Evolutionary conservation across 176 grass and related monocot genomes (phyloP).

Genomic region (Carex pumila): DNA sequence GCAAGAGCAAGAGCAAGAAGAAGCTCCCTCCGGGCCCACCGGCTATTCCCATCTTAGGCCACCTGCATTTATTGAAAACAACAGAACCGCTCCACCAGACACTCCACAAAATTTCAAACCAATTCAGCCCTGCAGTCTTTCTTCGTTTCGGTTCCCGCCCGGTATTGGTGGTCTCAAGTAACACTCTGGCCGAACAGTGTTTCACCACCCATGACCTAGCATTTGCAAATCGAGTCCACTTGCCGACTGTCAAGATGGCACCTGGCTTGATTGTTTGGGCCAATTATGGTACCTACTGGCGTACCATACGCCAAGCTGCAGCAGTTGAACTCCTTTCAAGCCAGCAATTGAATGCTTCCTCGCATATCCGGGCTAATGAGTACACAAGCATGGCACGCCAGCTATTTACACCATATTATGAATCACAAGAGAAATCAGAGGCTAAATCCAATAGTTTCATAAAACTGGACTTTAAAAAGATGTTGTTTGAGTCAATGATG

Average conservation of each 20-base stretch:
- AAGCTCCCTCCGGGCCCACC: constrained; percentile 33
- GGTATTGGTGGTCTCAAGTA: constrained; percentile 17
- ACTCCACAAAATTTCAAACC: constrained; percentile 7
- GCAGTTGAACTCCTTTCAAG: not conserved
- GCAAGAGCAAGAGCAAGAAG: constrained; percentile 5
- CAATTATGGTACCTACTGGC: constrained; percentile 6
- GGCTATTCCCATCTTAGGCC: constrained; percentile 39
- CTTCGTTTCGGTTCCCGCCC: constrained; percentile 25
- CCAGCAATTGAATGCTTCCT: not conserved
- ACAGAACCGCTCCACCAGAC: constrained; percentile 31
- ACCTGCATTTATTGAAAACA: constrained; percentile 46
- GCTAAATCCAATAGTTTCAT: not conserved
- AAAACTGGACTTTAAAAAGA: constrained; percentile 11
- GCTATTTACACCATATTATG: not conserved
- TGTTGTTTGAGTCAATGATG: constrained; percentile 9
- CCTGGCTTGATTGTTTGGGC: constrained; percentile 1
- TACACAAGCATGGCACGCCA: not conserved
- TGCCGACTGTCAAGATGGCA: not conserved
- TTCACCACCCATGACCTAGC: constrained; percentile 25
- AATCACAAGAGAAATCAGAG: not conserved
- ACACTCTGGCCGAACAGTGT: constrained; percentile 18
- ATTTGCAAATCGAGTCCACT: constrained; percentile 14
- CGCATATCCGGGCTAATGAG: not conserved
- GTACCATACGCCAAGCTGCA: not conserved
- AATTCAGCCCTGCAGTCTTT: constrained; percentile 7